Conservation (phyloP, 2,329 filamentous ascomycete species). For the Cladophialophora exuberans region DNA sequence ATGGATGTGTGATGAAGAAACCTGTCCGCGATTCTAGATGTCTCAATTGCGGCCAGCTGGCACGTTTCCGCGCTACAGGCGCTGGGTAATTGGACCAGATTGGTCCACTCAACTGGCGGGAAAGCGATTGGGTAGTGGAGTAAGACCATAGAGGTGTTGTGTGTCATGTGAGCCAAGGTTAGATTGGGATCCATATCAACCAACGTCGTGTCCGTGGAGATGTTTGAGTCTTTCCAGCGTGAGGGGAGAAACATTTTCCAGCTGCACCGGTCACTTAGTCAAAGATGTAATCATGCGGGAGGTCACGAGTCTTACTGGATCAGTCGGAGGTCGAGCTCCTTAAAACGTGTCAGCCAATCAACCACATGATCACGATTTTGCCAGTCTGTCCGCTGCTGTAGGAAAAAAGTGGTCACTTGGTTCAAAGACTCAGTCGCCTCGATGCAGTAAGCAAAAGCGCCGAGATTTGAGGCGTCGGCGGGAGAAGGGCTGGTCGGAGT, state of each 20-base stretch:
- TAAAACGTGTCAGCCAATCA: not conserved
- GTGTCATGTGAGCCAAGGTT: conserved; percentile 54
- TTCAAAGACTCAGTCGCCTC: not conserved
- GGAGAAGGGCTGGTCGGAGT: too few species aligned
- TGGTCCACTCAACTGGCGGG: conserved; percentile 29
- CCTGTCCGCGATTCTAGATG: conserved; percentile 50
- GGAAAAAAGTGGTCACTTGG: not conserved
- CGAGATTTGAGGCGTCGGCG: not conserved
- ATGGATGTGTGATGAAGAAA: conserved; percentile 44
- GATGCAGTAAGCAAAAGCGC: not conserved
- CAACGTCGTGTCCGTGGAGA: not conserved
- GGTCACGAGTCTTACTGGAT: too few species aligned
- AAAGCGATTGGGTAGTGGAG: conserved; percentile 53
- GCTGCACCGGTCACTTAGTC: too few species aligned
- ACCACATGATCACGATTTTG: not conserved
- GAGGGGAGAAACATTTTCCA: too few species aligned
- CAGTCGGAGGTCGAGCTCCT: not conserved
- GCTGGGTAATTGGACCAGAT: conserved; percentile 46
- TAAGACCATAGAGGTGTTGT: conserved; percentile 56
- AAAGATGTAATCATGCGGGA: too few species aligned
- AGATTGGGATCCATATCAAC: conserved; percentile 53
- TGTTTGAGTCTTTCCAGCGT: not conserved
- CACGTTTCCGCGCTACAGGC: conserved; percentile 55
- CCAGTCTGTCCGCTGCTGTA: not conserved
- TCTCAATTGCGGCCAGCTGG: conserved; percentile 51